These are phyloP conservation scores for Monosporascus sp. DNA, from an alignment of 2,329 filamentous ascomycete species.

Conservation along the genomic window DNA sequence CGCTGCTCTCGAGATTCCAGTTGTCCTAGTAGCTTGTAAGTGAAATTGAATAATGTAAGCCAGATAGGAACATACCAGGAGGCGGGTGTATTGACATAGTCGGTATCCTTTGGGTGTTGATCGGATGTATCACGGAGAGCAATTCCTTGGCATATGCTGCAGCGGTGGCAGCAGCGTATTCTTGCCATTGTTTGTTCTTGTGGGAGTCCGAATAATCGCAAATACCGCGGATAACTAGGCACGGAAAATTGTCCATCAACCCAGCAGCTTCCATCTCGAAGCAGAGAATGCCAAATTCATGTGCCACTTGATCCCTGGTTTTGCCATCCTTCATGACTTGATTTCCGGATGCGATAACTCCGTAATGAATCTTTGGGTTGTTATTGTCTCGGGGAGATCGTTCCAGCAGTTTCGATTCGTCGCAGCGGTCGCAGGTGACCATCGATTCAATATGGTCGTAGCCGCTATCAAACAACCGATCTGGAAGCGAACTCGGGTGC, in stretches of 20 bases:
- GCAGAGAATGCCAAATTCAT: not conserved
- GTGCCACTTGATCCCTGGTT: not conserved
- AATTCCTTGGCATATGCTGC: not conserved
- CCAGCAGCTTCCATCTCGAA: not conserved
- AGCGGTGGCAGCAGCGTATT: not conserved
- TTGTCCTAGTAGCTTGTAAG: too few species aligned
- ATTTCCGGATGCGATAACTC: not conserved
- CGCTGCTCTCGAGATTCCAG: too few species aligned
- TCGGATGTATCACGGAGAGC: not conserved
- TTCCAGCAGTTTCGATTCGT: not conserved
- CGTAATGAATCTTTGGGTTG: not conserved
- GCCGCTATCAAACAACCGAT: not conserved
- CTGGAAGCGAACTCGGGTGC: not conserved
- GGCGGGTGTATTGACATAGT: rapidly evolving
- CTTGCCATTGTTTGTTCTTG: not conserved
- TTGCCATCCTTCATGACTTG: not conserved
- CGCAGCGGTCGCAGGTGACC: not conserved
- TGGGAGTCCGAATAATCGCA: not conserved
- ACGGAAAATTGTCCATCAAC: not conserved
- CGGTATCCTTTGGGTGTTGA: not conserved
- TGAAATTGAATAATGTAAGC: too few species aligned
- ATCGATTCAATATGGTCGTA: not conserved
- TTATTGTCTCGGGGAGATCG: not conserved
- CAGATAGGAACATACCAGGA: not conserved
- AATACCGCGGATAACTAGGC: not conserved